Evolutionary conservation across 129 eudicot species (phyloP).

Genomic region (Artemisia annua): DNA sequence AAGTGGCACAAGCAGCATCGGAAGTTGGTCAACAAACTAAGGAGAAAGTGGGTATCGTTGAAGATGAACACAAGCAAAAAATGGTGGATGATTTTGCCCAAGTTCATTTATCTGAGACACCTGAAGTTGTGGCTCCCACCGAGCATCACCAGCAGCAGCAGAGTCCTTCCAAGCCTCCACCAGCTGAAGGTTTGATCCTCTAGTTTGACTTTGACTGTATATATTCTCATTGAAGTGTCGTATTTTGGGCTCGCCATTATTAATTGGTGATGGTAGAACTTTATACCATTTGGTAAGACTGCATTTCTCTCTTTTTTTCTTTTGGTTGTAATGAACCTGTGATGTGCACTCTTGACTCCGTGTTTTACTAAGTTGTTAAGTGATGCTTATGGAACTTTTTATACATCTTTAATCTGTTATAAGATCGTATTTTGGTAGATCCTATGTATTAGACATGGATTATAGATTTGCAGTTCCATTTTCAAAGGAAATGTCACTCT

Average conservation of each 20-base stretch:
- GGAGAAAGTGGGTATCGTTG: slow-evolving; percentile 62
- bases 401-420: too few species aligned
- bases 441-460: too few species aligned
- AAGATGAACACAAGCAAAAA: slow-evolving; percentile 59
- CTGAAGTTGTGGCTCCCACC: slow-evolving; percentile 40
- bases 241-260: neutral
- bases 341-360: slow-evolving; percentile 20
- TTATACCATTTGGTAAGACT: slow-evolving; percentile 1
- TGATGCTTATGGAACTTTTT: slow-evolving; percentile 16
- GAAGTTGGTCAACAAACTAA: slow-evolving; percentile 81
- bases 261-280: neutral
- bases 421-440: too few species aligned
- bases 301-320: neutral
- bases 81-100: slow-evolving; percentile 68
- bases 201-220: slow-evolving; percentile 34
- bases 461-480: too few species aligned
- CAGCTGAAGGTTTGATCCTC: slow-evolving; percentile 67
- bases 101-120: slow-evolving; percentile 73
- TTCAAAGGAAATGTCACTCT: too few species aligned
- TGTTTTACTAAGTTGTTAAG: slow-evolving; percentile 10
- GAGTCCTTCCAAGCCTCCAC: slow-evolving; percentile 50
- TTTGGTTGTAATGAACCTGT: neutral
- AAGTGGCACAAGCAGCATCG: slow-evolving; percentile 66
- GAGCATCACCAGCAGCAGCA: slow-evolving; percentile 22
- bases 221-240: neutral